A percentile compares a stretch with the other conserved stretches of the same genome.
phyloP scores from a whole-genome alignment of 2,329 filamentous ascomycete species.

The Penicillium nordicum region DNA sequence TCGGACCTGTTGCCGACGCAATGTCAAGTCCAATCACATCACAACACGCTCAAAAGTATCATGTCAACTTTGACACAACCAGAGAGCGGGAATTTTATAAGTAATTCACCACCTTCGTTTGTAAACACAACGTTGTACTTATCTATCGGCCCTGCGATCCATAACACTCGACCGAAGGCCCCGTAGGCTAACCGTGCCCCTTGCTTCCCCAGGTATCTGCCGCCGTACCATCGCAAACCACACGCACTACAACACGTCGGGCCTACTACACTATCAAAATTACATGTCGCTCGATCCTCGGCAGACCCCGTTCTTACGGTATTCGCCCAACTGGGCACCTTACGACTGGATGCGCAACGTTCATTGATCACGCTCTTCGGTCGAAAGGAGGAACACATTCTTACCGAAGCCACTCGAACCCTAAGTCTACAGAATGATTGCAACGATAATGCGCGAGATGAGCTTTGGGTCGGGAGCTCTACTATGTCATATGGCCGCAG shows the following conservation, averaged over 20 bases:
- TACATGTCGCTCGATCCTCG: slow-evolving; percentile 4
- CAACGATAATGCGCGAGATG: slow-evolving; percentile 2
- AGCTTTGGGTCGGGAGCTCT: slow-evolving; percentile 16
- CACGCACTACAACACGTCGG: slow-evolving; percentile 3
- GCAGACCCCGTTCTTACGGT: slow-evolving; percentile 23
- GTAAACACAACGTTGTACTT: neutral
- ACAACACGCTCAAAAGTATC: neutral
- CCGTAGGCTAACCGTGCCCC: neutral
- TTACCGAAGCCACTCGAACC: slow-evolving; percentile 27
- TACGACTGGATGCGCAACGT: slow-evolving; percentile 22
- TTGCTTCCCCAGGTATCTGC: slow-evolving; percentile 3
- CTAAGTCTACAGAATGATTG: slow-evolving; percentile 14
- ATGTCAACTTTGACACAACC: slow-evolving; percentile 2
- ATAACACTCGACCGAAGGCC: neutral
- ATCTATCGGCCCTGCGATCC: neutral
- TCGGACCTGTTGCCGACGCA: neutral
- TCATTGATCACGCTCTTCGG: slow-evolving; percentile 30
- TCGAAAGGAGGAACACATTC: slow-evolving; percentile 22
- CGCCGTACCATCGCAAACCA: slow-evolving; percentile 1
- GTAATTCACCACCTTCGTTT: slow-evolving; percentile 1
- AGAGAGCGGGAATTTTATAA: slow-evolving; percentile 16
- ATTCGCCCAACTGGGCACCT: slow-evolving; percentile 27
- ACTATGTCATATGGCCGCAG: slow-evolving; percentile 16
- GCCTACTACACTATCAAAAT: neutral
- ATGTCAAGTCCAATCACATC: slow-evolving; percentile 1